These are phyloP conservation scores for Cercophora newfieldiana DNA, from an alignment of 495 filamentous ascomycete species.

Conservation along the genomic window DNA sequence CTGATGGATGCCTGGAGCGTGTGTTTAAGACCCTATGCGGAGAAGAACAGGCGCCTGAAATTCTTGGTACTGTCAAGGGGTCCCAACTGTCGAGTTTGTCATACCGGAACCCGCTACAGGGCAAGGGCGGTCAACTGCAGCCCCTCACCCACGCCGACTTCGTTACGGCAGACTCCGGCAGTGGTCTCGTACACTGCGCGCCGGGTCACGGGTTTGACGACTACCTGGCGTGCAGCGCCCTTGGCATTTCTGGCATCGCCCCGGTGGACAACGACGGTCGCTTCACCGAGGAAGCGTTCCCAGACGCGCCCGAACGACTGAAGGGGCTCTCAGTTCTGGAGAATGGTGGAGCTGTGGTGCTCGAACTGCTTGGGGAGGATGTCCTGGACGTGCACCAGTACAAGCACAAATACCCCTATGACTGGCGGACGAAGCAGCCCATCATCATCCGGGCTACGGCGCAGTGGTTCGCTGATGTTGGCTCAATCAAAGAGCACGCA, in stretches of 20 bases:
- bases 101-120: slow-evolving; percentile 68
- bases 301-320: slow-evolving; percentile 61
- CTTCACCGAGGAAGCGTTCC: slow-evolving; percentile 76
- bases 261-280: slow-evolving; percentile 78
- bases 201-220: slow-evolving; percentile 97
- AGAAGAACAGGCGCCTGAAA: slow-evolving; percentile 38
- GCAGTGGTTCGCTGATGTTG: slow-evolving; percentile 97
- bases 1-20: slow-evolving; percentile 62
- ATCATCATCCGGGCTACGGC: slow-evolving; percentile 89
- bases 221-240: slow-evolving; percentile 72
- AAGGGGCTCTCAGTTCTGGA: slow-evolving; percentile 43
- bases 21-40: slow-evolving; percentile 29
- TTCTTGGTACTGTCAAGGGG: slow-evolving; percentile 63
- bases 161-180: slow-evolving; percentile 82
- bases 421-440: slow-evolving; percentile 93
- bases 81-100: slow-evolving; percentile 60
- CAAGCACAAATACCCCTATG: slow-evolving; percentile 92
- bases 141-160: slow-evolving; percentile 80
- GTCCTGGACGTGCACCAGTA: slow-evolving; percentile 69
- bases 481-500: slow-evolving; percentile 70
- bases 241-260: slow-evolving; percentile 68
- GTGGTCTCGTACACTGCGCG: slow-evolving; percentile 89
- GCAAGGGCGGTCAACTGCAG: slow-evolving; percentile 52
- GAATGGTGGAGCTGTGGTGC: slow-evolving; percentile 66
- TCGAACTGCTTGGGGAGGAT: slow-evolving; percentile 60